Percentiles rank a stretch among this genome's conserved stretches.
These are phyloP conservation scores for Aspergillus coremiiformis DNA, from an alignment of 495 filamentous ascomycete species.

Conservation along the genomic window DNA sequence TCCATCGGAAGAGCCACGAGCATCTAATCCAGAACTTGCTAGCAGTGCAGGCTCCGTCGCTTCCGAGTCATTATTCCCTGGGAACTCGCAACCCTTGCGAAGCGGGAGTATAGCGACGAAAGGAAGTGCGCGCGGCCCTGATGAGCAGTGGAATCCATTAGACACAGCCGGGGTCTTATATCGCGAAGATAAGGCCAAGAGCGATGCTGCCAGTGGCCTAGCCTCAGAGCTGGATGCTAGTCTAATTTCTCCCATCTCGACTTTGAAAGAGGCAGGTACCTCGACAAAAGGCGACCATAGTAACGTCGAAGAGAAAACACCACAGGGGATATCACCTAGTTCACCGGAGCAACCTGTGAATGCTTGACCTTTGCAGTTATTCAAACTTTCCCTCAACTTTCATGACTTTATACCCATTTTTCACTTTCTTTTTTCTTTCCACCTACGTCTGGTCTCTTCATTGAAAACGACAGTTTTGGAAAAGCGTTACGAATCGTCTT, in stretches of 20 bases:
- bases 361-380: constrained; percentile 12
- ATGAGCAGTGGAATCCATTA: constrained; percentile 13
- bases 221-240: constrained; percentile 1
- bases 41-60: constrained; percentile 28
- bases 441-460: not conserved
- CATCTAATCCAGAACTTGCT: constrained; percentile 30
- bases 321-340: constrained; percentile 11
- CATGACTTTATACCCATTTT: constrained; percentile 5
- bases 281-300: not conserved
- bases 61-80: constrained; percentile 20
- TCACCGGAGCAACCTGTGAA: constrained; percentile 19
- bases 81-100: constrained; percentile 29
- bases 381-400: constrained; percentile 9
- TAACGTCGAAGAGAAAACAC: constrained; percentile 3
- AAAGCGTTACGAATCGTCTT: not conserved
- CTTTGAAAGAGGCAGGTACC: not conserved
- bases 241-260: not conserved
- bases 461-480: not conserved
- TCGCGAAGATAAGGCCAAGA: constrained; percentile 9
- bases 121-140: constrained; percentile 23
- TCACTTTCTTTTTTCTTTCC: not conserved
- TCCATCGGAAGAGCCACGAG: constrained; percentile 37
- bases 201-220: constrained; percentile 7
- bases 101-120: constrained; percentile 35
- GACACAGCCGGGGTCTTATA: constrained; percentile 7